Evolutionary conservation across 2,329 filamentous ascomycete genomes (phyloP), one percentile per base, ranked within the genome.

Genomic region (Colletotrichum lupini): DNA sequence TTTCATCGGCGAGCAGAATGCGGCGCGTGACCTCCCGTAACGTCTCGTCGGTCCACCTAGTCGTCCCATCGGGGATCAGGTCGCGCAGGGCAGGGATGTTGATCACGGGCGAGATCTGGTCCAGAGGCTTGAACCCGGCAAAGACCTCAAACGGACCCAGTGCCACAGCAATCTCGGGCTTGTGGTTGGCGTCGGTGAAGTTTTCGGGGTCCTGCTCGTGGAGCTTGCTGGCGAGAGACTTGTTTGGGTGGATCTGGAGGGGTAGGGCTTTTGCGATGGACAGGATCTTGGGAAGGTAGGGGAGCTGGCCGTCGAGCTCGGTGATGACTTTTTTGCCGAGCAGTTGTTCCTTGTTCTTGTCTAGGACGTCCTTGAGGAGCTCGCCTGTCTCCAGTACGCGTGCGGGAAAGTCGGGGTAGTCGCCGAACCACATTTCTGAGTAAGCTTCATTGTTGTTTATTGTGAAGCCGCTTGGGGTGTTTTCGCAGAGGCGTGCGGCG

Each of bases 91-190:
- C 84, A 32, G 88, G 82, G 30, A 93, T 82, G 53, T 87, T 82
- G 77, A 94, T 87, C 1, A 94, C 82, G 0, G 84, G 79, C 37
- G 90, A 82, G 70, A 95, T 91, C 2, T 91, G 85, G 11, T 81
- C 78, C 0, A 93, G 83, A 0, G 92, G 90, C 78, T 94, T 95
- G 84, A 92, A 95, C 6, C 93, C 93, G 11, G 91, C 92, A 76
- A 95, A 95, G 0, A 93, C 90, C 80, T 95, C 93, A 77, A 95
- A 95, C 26, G 90, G 88, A 14, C 88, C 87, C 1, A 95, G 82
- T 0, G 93, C 93, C 1, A 95, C 84, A 1, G 93, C 93, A 66
- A 95, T 95, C 79, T 95, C 93, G 1, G 93, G 93, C 82, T 95
- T 95, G 85, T 95, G 93, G 80, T 95, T 95, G 3, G 88, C 83